These are phyloP conservation scores for Bruguiera gymnorhiza DNA, from an alignment of 345 rosid genomes.

Conservation along the genomic window DNA sequence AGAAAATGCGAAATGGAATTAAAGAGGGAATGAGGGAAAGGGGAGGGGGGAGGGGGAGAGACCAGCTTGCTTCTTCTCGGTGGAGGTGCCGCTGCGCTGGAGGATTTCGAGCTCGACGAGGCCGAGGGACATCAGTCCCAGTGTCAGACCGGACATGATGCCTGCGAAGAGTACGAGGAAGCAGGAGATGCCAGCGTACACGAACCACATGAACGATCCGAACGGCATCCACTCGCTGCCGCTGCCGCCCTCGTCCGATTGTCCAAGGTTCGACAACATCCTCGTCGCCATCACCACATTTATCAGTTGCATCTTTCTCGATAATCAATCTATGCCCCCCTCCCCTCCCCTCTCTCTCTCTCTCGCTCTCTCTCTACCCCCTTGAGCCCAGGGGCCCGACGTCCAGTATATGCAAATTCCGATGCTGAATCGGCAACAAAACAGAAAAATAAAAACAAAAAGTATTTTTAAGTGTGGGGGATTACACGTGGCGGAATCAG, in stretches of 20 bases:
- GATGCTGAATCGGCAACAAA: too few relatives aligned
- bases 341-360: background rate
- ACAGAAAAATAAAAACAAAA: too few relatives aligned
- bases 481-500: too few relatives aligned
- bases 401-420: too few relatives aligned
- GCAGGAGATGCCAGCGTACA: conserved; percentile 72
- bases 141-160: conserved; percentile 91
- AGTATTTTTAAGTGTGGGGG: too few relatives aligned
- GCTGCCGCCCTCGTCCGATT: conserved; percentile 14
- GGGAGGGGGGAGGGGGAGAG: background rate
- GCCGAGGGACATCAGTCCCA: conserved; percentile 97
- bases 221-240: conserved; percentile 46
- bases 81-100: conserved; percentile 78
- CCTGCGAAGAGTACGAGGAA: conserved; percentile 92
- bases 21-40: background rate
- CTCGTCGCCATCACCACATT: conserved; percentile 62
- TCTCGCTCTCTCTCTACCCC: background rate
- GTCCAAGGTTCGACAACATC: conserved; percentile 42
- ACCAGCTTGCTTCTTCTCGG: conserved; percentile 97
- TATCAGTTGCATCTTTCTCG: conserved; percentile 49
- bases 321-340: background rate
- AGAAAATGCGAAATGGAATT: background rate
- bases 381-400: too few relatives aligned
- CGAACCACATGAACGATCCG: conserved; percentile 56
- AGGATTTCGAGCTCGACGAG: conserved; percentile 94